Conservation (phyloP, 495 filamentous ascomycete genomes). For the Penicillium mononematosum region DNA sequence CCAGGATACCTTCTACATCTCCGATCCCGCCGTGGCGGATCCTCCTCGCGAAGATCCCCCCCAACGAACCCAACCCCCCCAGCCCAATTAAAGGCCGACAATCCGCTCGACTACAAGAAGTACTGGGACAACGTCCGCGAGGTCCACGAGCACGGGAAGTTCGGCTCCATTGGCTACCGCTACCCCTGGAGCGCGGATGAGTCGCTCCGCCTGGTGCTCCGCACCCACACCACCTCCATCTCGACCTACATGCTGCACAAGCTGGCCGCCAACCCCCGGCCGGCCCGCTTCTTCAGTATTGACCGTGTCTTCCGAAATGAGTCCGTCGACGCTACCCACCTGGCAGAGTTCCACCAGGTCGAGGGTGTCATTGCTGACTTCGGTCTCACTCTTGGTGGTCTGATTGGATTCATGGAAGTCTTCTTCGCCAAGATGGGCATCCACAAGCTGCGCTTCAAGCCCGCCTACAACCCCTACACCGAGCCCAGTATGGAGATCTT, state of each 20-base stretch:
- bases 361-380: slow-evolving; percentile 98
- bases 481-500: slow-evolving; percentile 98
- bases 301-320: slow-evolving; percentile 97
- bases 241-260: slow-evolving; percentile 86
- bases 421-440: slow-evolving; percentile 98
- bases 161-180: slow-evolving; percentile 90
- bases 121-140: slow-evolving; percentile 85
- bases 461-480: slow-evolving; percentile 98
- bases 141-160: slow-evolving; percentile 84
- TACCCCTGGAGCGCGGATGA: slow-evolving; percentile 93
- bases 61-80: slow-evolving; percentile 39
- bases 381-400: slow-evolving; percentile 80
- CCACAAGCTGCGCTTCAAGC: slow-evolving; percentile 85
- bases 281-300: slow-evolving; percentile 94
- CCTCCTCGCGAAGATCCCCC: slow-evolving; percentile 69
- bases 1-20: slow-evolving; percentile 98
- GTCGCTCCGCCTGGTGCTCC: slow-evolving; percentile 81
- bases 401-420: slow-evolving; percentile 95
- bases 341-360: slow-evolving; percentile 98
- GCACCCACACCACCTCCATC: slow-evolving; percentile 93
- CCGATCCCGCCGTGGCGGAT: slow-evolving; percentile 76
- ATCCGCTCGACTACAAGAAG: slow-evolving; percentile 66
- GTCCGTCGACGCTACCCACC: slow-evolving; percentile 91
- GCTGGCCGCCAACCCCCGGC: slow-evolving; percentile 73
- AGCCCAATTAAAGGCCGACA: slow-evolving; percentile 37